These are phyloP conservation scores for Rhodotorula diobovata DNA, from an alignment of 768 basidiomycete species.

Conservation along the genomic window DNA sequence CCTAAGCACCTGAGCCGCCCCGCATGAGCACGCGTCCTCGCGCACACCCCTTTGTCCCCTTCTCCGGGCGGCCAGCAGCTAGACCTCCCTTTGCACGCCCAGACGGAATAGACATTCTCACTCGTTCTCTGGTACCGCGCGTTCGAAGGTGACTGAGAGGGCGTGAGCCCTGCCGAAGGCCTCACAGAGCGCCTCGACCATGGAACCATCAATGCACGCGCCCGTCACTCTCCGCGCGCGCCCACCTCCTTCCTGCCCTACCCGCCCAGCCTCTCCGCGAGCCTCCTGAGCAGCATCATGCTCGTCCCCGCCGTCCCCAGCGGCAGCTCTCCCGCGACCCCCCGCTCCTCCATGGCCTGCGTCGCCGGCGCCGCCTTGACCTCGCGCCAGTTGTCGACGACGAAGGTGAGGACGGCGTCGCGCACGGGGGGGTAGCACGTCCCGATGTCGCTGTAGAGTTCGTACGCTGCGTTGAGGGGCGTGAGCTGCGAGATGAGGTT, in stretches of 20 bases:
- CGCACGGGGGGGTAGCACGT: neutral
- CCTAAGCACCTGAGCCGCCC: neutral
- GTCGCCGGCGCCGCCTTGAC: neutral
- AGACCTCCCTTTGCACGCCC: neutral
- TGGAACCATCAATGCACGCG: too few species aligned
- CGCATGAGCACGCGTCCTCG: too few species aligned
- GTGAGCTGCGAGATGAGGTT: constrained; percentile 2
- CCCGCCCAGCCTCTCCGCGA: neutral
- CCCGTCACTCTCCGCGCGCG: neutral
- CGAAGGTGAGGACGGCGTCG: constrained; percentile 1
- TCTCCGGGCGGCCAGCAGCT: neutral
- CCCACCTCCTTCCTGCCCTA: neutral
- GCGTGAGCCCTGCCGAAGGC: too few species aligned
- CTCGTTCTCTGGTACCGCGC: too few species aligned
- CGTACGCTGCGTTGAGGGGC: neutral
- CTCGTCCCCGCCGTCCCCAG: neutral
- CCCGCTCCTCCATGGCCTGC: neutral
- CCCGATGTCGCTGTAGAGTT: neutral
- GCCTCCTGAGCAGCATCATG: neutral
- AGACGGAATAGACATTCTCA: neutral
- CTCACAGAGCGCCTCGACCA: too few species aligned
- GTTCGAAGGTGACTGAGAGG: too few species aligned
- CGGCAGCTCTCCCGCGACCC: neutral
- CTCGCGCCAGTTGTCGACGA: neutral
- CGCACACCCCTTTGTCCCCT: neutral